Conservation (phyloP, 345 rosid species). For the Syzygium aromaticum region DNA sequence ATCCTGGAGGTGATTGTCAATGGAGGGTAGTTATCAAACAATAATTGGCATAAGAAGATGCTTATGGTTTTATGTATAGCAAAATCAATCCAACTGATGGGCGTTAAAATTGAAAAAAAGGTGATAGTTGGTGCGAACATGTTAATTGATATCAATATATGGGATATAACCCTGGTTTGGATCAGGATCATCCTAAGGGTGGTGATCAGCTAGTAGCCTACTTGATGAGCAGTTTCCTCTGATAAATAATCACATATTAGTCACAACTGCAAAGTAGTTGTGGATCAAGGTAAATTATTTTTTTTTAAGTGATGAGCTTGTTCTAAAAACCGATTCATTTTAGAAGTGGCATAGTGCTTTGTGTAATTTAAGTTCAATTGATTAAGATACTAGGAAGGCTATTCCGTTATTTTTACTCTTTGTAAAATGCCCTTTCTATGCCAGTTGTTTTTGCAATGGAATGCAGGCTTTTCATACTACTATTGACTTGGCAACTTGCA, state of each 20-base stretch:
- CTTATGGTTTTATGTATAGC: background rate
- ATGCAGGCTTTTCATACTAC: background rate
- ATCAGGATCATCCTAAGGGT: background rate
- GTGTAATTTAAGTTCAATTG: background rate
- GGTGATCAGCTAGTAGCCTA: background rate
- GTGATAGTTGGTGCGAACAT: background rate
- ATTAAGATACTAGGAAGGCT: background rate
- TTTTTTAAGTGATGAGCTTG: background rate
- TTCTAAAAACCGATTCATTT: background rate
- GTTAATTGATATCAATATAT: background rate
- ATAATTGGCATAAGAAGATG: background rate
- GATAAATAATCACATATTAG: background rate
- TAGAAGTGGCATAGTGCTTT: background rate
- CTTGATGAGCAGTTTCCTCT: background rate
- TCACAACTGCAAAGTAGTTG: background rate
- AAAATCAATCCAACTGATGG: background rate
- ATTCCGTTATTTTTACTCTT: background rate
- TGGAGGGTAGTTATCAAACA: background rate
- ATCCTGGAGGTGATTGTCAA: background rate
- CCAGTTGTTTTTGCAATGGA: background rate
- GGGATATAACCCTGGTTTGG: rapidly evolving
- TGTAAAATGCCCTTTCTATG: background rate
- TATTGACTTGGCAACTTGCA: background rate
- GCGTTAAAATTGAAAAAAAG: background rate
- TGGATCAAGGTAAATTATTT: background rate